Percentiles rank a stretch among this genome's conserved stretches.
Evolutionary conservation across 2,329 filamentous ascomycete species (phyloP).

Genomic region (Passalora sequoiae): DNA sequence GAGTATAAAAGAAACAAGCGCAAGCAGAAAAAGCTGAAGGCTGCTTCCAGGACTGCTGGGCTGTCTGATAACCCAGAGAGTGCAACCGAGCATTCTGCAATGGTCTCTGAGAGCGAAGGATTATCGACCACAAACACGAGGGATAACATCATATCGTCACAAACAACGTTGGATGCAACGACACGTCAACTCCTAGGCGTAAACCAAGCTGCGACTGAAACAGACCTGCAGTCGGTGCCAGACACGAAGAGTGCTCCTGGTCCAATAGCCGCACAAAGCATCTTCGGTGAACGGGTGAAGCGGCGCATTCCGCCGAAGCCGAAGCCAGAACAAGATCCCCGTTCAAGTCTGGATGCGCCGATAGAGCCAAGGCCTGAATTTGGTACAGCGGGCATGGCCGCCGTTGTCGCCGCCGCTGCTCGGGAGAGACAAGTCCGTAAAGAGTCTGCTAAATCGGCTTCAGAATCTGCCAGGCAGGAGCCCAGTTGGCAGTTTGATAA

Average conservation of each 20-base stretch:
- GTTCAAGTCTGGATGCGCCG: slow-evolving; percentile 5
- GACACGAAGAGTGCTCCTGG: slow-evolving; percentile 1
- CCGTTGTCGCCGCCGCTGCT: slow-evolving; percentile 9
- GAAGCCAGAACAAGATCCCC: slow-evolving; percentile 4
- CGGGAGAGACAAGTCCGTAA: slow-evolving; percentile 6
- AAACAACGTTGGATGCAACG: not conserved
- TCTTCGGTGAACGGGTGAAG: slow-evolving; percentile 26
- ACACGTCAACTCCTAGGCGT: slow-evolving; percentile 1
- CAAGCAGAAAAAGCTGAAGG: slow-evolving; percentile 30
- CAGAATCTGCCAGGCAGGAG: slow-evolving; percentile 4
- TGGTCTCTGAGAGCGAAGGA: slow-evolving; percentile 18
- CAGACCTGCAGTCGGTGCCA: not conserved
- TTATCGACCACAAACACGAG: slow-evolving; percentile 6
- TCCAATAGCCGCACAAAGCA: slow-evolving; percentile 12
- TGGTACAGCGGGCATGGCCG: slow-evolving; percentile 9
- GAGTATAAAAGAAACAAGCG: slow-evolving; percentile 33
- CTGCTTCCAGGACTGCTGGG: slow-evolving; percentile 14
- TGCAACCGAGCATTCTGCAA: slow-evolving; percentile 17
- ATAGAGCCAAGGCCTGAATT: slow-evolving; percentile 5
- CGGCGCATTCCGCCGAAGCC: slow-evolving; percentile 14
- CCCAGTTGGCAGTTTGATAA: slow-evolving; percentile 22
- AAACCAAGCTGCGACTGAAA: not conserved
- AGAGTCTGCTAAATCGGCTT: not conserved
- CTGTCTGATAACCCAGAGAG: slow-evolving; percentile 19
- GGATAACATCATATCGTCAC: not conserved